Base-by-base conservation (phyloP, 352 stramenopile species). In the Phytophthora tubulina region DNA sequence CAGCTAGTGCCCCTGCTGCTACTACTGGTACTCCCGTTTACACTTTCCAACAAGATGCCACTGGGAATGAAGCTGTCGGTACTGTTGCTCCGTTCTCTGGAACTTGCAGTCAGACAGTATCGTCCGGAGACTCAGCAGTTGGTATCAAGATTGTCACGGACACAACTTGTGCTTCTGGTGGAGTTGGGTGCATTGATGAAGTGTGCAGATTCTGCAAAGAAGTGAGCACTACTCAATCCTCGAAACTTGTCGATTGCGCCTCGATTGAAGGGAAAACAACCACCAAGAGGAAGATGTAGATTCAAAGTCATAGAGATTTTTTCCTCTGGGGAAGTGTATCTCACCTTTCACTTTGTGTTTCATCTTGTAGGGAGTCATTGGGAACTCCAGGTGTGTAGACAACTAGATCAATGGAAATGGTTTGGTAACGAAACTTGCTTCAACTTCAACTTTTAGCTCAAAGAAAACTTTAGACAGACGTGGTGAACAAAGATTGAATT, bases 241-340 rank as follows among this genome's bases (percentile, higher is more conserved):
- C 21, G 10, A 55, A 27, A 11, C 44, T 58, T n/a, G 36, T 58
- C 36, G 30, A 48, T 6, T 67, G 59, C 4, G 35, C 49, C 4
- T 49, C 46, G 38, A 53, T 67, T 59, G 31, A 50, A 27, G 49
- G 59, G 15, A 7, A 17, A 14, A 14, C 39, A 15, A 45, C 33
- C 9, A 53, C 57, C 0, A 73, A 63, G 13, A 58, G 36, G 42
- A 73, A 73, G 45, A 49, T 63, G 67, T 74, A 70, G 51, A 66
- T 38, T 51, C 45, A 42, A 61, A 62, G 21, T 67, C 57, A 39
- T 68, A 36, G 56, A 67, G 57, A 50, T 51, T 48, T 46, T 15
- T 49, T 63, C 61, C 49, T 50, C 45, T 53, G 55, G 46, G 39
- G 17, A 58, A 71, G 54, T 45, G 52, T 11, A n/a, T 33, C 35